Base-by-base conservation (phyloP, 2,329 filamentous ascomycete genomes). In the Alternaria sp. region DNA sequence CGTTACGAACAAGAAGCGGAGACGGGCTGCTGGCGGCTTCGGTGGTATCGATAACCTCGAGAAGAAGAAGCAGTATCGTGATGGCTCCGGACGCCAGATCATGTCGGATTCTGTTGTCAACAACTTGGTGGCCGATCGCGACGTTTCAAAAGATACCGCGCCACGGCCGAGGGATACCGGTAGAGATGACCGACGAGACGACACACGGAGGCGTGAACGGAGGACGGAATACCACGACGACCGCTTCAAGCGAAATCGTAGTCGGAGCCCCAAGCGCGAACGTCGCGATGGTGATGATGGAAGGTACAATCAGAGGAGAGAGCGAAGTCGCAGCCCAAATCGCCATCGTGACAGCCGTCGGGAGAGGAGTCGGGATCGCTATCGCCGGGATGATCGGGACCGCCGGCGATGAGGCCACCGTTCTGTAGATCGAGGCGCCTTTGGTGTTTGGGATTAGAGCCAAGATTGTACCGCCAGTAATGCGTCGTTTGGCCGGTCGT, bases 1-100 rank as follows among this genome's bases (percentile, higher is more conserved):
- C 63, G 90, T 90, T 45, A 93, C 94, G 19, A 97, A 97, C 75
- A 87, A 86, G 44, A 97, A 97, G 82, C 87, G 95, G 50, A 82
- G 83, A 82, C 83, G 80, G 72, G 86, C 79, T 79, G 85, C 74
- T 79, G 85, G 96, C n/a, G 74, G 96, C 7, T 99, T 96, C 83
- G 96, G 96, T 68, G 96, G 96, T 61, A 92, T 98, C 30, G 88
- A 90, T 60, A 90, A 91, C 66, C 83, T 99, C 62, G 94, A 98
- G 82, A 96, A 93, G 85, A 91, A 92, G 81, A 88, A 91, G 61
- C 96, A 98, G 73, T 99, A 98, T 77, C 77, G 77, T 15, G 74
- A 74, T 25, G 72, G 73, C 21, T 57, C 67, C 23, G 72, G 70
- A 5, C 72, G 76, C 23, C 68, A 76, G 13, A 70, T 74, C 30